Evolutionary conservation across 805 yeast species (phyloP).

Genomic region (Candida yuanshanica): DNA sequence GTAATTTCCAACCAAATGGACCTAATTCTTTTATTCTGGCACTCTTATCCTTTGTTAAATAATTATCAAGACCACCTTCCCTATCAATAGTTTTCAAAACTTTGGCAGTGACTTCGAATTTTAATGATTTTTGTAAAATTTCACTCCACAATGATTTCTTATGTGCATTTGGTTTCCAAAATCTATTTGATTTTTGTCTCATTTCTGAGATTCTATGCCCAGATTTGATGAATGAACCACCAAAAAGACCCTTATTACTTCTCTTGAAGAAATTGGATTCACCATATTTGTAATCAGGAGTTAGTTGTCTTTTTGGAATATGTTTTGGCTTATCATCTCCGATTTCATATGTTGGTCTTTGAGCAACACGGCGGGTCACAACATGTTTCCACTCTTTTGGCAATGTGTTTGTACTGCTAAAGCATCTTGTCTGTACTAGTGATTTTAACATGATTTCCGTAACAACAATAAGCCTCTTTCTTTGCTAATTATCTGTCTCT

Average conservation of each 20-base stretch:
- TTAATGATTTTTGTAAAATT: conserved; percentile 47
- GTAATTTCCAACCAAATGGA: conserved; percentile 84
- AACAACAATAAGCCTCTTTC: no score
- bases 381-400: conserved; percentile 37
- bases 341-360: conserved; percentile 37
- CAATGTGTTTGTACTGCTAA: neutral
- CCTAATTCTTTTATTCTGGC: conserved; percentile 93
- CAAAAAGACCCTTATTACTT: conserved; percentile 83
- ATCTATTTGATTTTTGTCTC: conserved; percentile 62
- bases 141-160: conserved; percentile 81
- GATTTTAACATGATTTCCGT: neutral
- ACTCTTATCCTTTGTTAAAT: conserved; percentile 77
- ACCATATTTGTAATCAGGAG: conserved; percentile 74
- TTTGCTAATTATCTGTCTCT: no score
- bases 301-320: conserved; percentile 38
- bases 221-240: conserved; percentile 74
- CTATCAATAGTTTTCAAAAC: conserved; percentile 83
- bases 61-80: conserved; percentile 94
- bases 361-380: conserved; percentile 41
- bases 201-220: conserved; percentile 78
- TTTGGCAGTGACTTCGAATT: conserved; percentile 63
- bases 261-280: conserved; percentile 74
- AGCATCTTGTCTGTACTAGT: neutral
- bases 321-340: conserved; percentile 49
- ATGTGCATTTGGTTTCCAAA: conserved; percentile 83